These are phyloP conservation scores for Triticum timopheevii DNA, from an alignment of 176 grass and related monocot genomes.

Conservation along the genomic window DNA sequence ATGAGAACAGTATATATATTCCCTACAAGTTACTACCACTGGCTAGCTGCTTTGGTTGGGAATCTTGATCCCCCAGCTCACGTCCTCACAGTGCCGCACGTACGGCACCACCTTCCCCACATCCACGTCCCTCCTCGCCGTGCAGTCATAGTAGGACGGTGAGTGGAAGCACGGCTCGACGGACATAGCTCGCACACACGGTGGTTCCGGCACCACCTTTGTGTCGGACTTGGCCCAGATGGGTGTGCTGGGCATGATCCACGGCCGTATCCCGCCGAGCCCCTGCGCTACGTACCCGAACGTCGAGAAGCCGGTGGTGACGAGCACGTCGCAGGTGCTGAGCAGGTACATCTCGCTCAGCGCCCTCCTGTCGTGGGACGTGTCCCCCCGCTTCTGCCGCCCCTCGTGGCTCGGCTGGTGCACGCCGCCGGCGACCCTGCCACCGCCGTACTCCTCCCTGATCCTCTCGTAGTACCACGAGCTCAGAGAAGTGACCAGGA, in stretches of 20 bases:
- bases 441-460: conserved; percentile 22
- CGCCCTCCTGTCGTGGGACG: conserved; percentile 42
- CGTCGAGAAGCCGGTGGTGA: conserved; percentile 40
- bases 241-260: conserved; percentile 40
- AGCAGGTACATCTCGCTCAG: conserved; percentile 50
- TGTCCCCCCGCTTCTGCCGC: conserved; percentile 14
- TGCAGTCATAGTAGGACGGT: conserved; percentile 53
- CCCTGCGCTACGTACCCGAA: conserved; percentile 47
- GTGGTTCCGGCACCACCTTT: background rate
- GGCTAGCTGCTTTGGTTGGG: background rate
- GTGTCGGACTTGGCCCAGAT: conserved; percentile 23
- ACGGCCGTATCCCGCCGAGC: conserved; percentile 43
- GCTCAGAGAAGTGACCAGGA: conserved; percentile 43
- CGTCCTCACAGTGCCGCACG: conserved; percentile 58
- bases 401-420: conserved; percentile 60
- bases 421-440: conserved; percentile 1
- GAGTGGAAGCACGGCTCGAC: conserved; percentile 67
- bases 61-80: conserved; percentile 17
- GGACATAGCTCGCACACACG: conserved; percentile 24
- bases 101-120: conserved; percentile 30
- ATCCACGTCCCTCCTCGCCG: conserved; percentile 18
- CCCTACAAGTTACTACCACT: background rate
- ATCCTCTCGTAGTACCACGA: conserved; percentile 40
- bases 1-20: background rate
- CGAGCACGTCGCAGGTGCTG: conserved; percentile 34